Conservation (phyloP, 140 eudicot species). For the Anethum foeniculum region DNA sequence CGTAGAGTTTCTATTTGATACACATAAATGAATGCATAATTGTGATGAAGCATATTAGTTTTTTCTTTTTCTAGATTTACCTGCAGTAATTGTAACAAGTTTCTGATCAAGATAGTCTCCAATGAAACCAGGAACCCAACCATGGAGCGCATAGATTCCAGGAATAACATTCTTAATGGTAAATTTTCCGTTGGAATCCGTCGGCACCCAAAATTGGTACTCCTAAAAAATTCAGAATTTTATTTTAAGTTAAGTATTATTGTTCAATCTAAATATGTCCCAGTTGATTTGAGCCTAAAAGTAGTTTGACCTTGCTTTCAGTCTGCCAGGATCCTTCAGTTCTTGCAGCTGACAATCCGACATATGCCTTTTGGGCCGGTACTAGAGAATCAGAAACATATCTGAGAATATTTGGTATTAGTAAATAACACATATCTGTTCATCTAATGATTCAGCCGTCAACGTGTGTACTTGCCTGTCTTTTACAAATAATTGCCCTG, state of each 20-base stretch:
- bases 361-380: conserved; percentile 44
- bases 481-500: conserved; percentile 42
- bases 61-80: conserved; percentile 10
- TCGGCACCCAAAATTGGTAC: conserved; percentile 60
- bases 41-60: background rate
- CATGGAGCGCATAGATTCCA: conserved; percentile 47
- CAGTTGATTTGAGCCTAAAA: background rate
- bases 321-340: conserved; percentile 64
- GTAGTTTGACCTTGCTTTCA: conserved; percentile 50
- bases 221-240: conserved; percentile 25
- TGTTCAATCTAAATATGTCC: background rate
- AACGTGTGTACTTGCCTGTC: conserved; percentile 32
- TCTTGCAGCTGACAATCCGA: conserved; percentile 56
- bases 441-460: background rate
- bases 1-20: background rate
- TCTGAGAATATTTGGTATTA: conserved; percentile 23
- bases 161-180: conserved; percentile 30
- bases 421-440: background rate
- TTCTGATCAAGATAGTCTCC: conserved; percentile 44
- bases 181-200: conserved; percentile 43
- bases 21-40: background rate
- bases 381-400: conserved; percentile 30
- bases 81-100: conserved; percentile 28
- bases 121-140: conserved; percentile 56
- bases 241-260: background rate